phyloP scores from a whole-genome alignment of 2,329 filamentous ascomycete species.

The Dryadomyces quercus-mongolicae region DNA sequence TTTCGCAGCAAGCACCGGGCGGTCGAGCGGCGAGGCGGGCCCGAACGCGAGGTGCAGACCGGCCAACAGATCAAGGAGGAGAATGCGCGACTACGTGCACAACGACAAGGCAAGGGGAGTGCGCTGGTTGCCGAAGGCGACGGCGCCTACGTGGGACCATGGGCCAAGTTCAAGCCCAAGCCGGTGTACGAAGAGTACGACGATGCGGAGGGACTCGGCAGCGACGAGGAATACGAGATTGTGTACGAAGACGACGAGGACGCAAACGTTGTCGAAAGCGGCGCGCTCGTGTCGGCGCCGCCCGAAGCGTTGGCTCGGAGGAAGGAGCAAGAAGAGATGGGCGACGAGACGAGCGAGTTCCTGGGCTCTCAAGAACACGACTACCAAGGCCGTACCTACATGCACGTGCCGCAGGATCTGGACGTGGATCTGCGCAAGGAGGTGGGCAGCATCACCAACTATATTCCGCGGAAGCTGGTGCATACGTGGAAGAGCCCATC shows the following conservation, averaged over 20 bases:
- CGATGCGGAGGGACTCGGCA: constrained; percentile 55
- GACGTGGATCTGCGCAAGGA: constrained; percentile 79
- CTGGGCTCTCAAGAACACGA: constrained; percentile 75
- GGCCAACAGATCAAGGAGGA: constrained; percentile 55
- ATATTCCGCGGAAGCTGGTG: constrained; percentile 85
- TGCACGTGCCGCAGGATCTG: constrained; percentile 90
- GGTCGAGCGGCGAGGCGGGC: constrained; percentile 54
- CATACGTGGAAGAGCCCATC: constrained; percentile 78
- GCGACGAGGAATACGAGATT: constrained; percentile 68
- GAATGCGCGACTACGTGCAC: constrained; percentile 54
- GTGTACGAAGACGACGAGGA: constrained; percentile 69
- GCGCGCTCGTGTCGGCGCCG: constrained; percentile 46
- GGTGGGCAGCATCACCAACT: constrained; percentile 70
- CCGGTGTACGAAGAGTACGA: constrained; percentile 59
- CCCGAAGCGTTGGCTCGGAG: constrained; percentile 39
- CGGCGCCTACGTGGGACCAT: constrained; percentile 83
- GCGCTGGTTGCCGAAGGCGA: constrained; percentile 75
- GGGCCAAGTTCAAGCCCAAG: constrained; percentile 69
- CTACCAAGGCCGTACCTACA: constrained; percentile 86
- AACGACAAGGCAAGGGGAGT: constrained; percentile 75
- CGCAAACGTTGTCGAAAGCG: constrained; percentile 54
- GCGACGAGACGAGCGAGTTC: constrained; percentile 75
- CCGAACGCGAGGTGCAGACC: constrained; percentile 42
- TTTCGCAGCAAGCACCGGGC: constrained; percentile 83
- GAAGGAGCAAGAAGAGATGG: constrained; percentile 46